These are phyloP conservation scores for Penicillium lividum DNA, from an alignment of 495 filamentous ascomycete species.

Conservation along the genomic window DNA sequence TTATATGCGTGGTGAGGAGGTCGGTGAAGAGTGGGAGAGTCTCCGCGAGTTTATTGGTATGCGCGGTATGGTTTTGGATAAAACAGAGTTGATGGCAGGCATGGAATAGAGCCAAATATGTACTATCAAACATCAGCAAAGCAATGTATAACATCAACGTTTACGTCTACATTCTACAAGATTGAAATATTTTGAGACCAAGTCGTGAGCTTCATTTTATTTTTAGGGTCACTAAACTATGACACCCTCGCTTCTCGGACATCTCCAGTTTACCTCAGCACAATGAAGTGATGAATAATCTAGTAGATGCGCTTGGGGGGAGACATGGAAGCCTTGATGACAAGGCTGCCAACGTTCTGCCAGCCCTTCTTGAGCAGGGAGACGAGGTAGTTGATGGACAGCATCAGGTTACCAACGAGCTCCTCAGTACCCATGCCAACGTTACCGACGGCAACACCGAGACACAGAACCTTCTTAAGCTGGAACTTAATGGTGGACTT, in stretches of 20 bases:
- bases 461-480: constrained; percentile 99
- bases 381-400: constrained; percentile 99
- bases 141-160: background rate
- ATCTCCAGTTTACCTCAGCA: constrained; percentile 29
- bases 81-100: constrained; percentile 82
- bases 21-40: constrained; percentile 83
- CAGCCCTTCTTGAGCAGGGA: constrained; percentile 99
- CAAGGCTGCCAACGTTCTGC: constrained; percentile 99
- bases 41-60: constrained; percentile 76
- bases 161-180: background rate
- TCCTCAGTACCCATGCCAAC: constrained; percentile 97
- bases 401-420: constrained; percentile 92
- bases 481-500: constrained; percentile 99
- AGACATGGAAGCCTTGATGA: constrained; percentile 99
- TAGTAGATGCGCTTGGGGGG: constrained; percentile 97
- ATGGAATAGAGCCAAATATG: constrained; percentile 61
- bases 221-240: constrained; percentile 35
- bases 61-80: constrained; percentile 87
- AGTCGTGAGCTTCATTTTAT: constrained; percentile 42
- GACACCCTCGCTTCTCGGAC: constrained; percentile 35
- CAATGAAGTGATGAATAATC: constrained; percentile 40
- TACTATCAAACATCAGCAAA: constrained; percentile 9
- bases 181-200: constrained; percentile 20
- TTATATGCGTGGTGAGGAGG: constrained; percentile 83
- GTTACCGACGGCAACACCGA: constrained; percentile 98